Conservation (phyloP, 495 filamentous ascomycete genomes). For the Hapsidospora chrysogenum region DNA sequence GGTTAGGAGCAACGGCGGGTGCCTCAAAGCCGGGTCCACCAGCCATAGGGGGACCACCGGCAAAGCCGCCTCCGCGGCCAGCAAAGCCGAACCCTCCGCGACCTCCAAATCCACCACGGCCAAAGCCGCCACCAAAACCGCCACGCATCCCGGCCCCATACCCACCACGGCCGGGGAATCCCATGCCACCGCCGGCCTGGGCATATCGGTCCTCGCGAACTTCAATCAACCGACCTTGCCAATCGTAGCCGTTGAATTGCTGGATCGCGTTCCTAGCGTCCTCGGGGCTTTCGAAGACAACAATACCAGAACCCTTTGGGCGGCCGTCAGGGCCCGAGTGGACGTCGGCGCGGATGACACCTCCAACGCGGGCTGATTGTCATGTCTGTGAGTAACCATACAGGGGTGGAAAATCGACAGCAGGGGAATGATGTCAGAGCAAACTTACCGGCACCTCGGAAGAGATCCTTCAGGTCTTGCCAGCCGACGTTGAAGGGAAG, state of each 20-base stretch:
- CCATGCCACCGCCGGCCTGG: constrained; percentile 35
- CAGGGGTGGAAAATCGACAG: constrained; percentile 4
- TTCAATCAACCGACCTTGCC: constrained; percentile 86
- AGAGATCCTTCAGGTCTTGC: constrained; percentile 98
- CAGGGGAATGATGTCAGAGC: constrained; percentile 3
- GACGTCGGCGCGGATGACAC: constrained; percentile 89
- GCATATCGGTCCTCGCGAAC: constrained; percentile 96
- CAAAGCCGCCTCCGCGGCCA: constrained; percentile 18
- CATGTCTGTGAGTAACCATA: too few species aligned
- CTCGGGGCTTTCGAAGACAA: constrained; percentile 85
- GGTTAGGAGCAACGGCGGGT: constrained; percentile 57
- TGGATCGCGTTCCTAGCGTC: constrained; percentile 91
- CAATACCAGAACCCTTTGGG: constrained; percentile 90
- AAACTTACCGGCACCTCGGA: constrained; percentile 88
- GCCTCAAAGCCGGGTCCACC: constrained; percentile 23
- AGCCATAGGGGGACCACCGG: constrained; percentile 21
- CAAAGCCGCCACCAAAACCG: constrained; percentile 36
- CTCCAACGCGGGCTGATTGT: constrained; percentile 49
- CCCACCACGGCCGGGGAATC: constrained; percentile 31
- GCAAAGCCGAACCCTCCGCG: constrained; percentile 25
- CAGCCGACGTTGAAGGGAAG: constrained; percentile 95
- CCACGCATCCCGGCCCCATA: constrained; percentile 32
- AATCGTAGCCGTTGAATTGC: constrained; percentile 97
- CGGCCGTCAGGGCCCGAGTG: constrained; percentile 83
- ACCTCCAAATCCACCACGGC: constrained; percentile 39